These are phyloP conservation scores for Collybia sordida DNA, from an alignment of 768 basidiomycete species.

Conservation along the genomic window DNA sequence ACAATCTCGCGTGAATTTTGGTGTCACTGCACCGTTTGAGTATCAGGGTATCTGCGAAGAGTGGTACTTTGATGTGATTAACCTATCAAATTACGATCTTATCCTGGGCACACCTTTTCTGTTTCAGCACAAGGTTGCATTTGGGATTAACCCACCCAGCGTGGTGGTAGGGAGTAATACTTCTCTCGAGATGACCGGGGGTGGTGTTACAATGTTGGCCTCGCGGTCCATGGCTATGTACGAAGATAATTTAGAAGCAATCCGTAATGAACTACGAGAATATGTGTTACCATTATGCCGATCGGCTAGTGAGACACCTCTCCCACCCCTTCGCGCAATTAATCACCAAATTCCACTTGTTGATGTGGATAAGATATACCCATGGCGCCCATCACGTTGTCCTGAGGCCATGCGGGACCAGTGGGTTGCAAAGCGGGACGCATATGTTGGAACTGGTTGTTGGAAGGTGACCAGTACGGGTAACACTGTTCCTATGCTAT, in stretches of 20 bases:
- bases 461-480: constrained; percentile 28
- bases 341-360: constrained; percentile 36
- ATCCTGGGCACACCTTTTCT: constrained; percentile 39
- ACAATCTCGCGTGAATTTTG: constrained; percentile 29
- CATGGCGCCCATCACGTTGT: constrained; percentile 34
- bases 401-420: constrained; percentile 31
- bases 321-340: constrained; percentile 28
- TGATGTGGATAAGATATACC: constrained; percentile 15
- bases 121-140: constrained; percentile 23
- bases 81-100: constrained; percentile 36
- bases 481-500: constrained; percentile 33
- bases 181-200: constrained; percentile 16
- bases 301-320: constrained; percentile 24
- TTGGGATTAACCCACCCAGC: constrained; percentile 16
- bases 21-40: constrained; percentile 19
- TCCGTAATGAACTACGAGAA: neutral
- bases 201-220: constrained; percentile 1
- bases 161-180: constrained; percentile 18
- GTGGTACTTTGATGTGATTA: constrained; percentile 32
- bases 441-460: constrained; percentile 24
- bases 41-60: constrained; percentile 33
- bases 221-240: constrained; percentile 7
- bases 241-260: constrained; percentile 9
- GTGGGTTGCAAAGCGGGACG: constrained; percentile 27
- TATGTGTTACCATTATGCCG: constrained; percentile 24